Evolutionary conservation across 768 basidiomycete species (phyloP).

Genomic region (Clathrus columnatus): DNA sequence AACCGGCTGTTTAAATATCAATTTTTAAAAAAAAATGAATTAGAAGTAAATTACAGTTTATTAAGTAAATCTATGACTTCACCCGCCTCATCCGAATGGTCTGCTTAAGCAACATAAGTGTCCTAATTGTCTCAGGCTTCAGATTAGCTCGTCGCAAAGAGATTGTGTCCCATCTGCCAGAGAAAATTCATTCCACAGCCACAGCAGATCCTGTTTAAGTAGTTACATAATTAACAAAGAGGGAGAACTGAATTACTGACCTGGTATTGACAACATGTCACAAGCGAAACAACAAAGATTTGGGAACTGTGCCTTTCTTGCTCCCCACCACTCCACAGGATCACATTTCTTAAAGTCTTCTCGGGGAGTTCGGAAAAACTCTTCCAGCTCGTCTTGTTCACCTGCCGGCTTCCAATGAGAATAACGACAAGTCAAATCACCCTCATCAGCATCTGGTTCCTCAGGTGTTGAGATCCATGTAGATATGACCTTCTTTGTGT

Average conservation of each 20-base stretch:
- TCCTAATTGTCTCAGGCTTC: background rate
- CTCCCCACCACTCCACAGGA: slow-evolving; percentile 1
- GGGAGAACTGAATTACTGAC: too few relatives aligned
- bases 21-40: too few relatives aligned
- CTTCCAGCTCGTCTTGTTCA: slow-evolving; percentile 2
- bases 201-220: background rate
- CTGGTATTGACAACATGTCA: slow-evolving; percentile 1
- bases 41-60: too few relatives aligned
- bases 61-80: too few relatives aligned
- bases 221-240: background rate
- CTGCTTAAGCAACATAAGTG: background rate
- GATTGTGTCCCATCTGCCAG: background rate
- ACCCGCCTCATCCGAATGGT: background rate
- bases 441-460: too few relatives aligned
- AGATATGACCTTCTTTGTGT: too few relatives aligned
- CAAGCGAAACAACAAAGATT: background rate
- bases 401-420: too few relatives aligned
- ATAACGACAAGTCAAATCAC: too few relatives aligned
- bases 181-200: background rate
- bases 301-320: background rate
- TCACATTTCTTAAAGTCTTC: background rate
- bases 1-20: too few relatives aligned
- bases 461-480: too few relatives aligned
- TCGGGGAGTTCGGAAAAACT: background rate
- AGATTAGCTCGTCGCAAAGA: background rate